Evolutionary conservation across 495 filamentous ascomycete species (phyloP).

Genomic region (Oleoguttula mirabilis): DNA sequence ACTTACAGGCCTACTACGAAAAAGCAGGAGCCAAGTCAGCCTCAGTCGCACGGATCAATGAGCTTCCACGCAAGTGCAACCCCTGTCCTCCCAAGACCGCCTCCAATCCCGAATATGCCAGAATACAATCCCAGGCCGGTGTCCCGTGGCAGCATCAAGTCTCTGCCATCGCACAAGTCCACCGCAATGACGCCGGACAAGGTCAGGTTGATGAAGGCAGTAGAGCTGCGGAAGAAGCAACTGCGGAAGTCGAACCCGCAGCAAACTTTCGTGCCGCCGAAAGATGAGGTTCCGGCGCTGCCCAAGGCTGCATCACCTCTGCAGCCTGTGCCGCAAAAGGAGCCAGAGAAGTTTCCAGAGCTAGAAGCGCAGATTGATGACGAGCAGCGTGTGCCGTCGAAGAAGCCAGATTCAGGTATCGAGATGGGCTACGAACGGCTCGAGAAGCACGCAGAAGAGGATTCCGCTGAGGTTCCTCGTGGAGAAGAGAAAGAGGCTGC

Average conservation of each 20-base stretch:
- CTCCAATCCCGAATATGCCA: conserved; percentile 27
- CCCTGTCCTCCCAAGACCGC: conserved; percentile 25
- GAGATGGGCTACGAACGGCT: conserved; percentile 13
- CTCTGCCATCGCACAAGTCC: conserved; percentile 40
- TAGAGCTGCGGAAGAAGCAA: conserved; percentile 76
- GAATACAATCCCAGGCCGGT: conserved; percentile 37
- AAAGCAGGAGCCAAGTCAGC: conserved; percentile 21
- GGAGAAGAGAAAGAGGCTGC: no score
- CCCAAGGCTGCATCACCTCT: neutral
- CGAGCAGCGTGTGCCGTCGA: neutral
- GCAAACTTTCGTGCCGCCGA: conserved; percentile 5
- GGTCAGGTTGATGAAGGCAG: conserved; percentile 79
- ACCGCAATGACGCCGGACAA: conserved; percentile 76
- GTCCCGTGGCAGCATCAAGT: conserved; percentile 38
- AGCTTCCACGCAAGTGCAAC: conserved; percentile 2
- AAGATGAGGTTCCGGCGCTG: conserved; percentile 12
- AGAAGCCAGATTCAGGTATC: conserved; percentile 22
- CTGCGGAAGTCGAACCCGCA: conserved; percentile 18
- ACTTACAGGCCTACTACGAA: conserved; percentile 8
- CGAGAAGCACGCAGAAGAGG: neutral
- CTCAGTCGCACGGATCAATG: conserved; percentile 22
- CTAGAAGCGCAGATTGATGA: neutral
- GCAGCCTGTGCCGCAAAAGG: neutral
- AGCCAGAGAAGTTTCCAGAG: neutral
- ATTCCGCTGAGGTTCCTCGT: neutral